Evolutionary conservation across 352 stramenopile species (phyloP), one percentile per base, ranked within the genome.

Genomic region (Elongisporangium prolatum): DNA sequence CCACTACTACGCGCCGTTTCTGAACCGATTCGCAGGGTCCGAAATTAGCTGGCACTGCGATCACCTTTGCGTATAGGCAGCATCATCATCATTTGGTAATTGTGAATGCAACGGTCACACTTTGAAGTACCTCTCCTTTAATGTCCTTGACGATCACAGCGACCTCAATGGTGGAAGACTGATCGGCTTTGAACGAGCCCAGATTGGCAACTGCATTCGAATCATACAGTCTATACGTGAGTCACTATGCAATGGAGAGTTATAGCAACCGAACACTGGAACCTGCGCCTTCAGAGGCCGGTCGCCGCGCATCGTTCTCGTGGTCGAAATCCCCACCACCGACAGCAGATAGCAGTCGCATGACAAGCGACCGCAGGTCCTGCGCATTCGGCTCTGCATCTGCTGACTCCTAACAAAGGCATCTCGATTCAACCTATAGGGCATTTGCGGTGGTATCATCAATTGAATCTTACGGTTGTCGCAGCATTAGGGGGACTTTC

Each of bases 1-100:
- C 84, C 6, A 89, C 54, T 3, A 84, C 64, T 1, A 91, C 34
- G 16, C 60, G 58, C 9, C 59, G 59, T 10, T 75, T 59, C 22
- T 69, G 57, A 8, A 93, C 59, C 3, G 83, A 83, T 50, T 86
- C 68, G 37, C 79, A 91, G 14, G 80, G 80, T n/a, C 80, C 80
- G 68, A 93, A 93, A 60, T 91, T 89, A 13, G 72, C 83, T 1
- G 83, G 78, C 17, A 91, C 61, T 10, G 80, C 77, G 22, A 93
- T 74, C 21, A 91, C 83, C 83, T 93, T 25, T 44, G 11, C 2
- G 56, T 7, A 54, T 51, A 25, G 8, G 13, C 7, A 25, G 9
- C 17, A 49, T n/a, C n/a, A n/a, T n/a, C n/a, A n/a, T n/a, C n/a
- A n/a, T n/a, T n/a, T n/a, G n/a, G n/a, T n/a, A n/a, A n/a, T 21